A percentile compares a stretch with the other conserved stretches of the same genome.
phyloP scores from a whole-genome alignment of 257 asterid species.

The Plantago elongata region DNA sequence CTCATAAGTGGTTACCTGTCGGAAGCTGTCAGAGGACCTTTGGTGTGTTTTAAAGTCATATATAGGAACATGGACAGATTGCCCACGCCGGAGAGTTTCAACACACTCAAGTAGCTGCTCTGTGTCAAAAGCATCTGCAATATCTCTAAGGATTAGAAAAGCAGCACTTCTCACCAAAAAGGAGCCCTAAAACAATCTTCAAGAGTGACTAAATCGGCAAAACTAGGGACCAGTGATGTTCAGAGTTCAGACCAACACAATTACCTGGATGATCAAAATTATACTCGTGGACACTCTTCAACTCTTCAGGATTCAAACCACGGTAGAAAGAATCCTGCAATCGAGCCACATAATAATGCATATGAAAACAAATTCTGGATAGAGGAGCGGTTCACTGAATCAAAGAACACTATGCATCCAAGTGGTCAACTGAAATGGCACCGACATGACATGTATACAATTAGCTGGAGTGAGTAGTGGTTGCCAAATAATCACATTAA shows the following conservation, averaged over 20 bases:
- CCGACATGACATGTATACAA: not conserved
- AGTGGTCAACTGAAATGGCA: not conserved
- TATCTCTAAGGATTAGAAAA: not conserved
- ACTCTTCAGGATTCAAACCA: slow-evolving; percentile 83
- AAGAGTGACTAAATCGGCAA: slow-evolving; percentile 1
- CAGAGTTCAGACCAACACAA: slow-evolving; percentile 10
- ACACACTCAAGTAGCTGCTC: slow-evolving; percentile 95
- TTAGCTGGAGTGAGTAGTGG: too few species aligned
- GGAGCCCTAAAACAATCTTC: slow-evolving; percentile 13
- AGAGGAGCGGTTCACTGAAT: not conserved
- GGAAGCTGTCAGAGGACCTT: slow-evolving; percentile 77
- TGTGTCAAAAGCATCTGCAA: slow-evolving; percentile 94
- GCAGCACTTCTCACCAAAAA: not conserved
- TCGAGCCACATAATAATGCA: slow-evolving; percentile 11
- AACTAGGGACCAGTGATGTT: not conserved
- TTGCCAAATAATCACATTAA: too few species aligned
- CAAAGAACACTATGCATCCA: not conserved
- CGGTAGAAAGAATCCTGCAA: slow-evolving; percentile 94
- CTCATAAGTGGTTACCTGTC: slow-evolving; percentile 55
- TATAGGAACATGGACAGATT: slow-evolving; percentile 82
- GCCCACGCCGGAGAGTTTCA: slow-evolving; percentile 60
- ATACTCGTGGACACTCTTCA: slow-evolving; percentile 71
- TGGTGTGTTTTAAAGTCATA: slow-evolving; percentile 95
- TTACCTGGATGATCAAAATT: slow-evolving; percentile 98
- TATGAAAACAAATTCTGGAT: not conserved